Evolutionary conservation across 139 green algal species (phyloP), one percentile per base, ranked within the genome.

Genomic region (Chlamydomonas sp.): DNA sequence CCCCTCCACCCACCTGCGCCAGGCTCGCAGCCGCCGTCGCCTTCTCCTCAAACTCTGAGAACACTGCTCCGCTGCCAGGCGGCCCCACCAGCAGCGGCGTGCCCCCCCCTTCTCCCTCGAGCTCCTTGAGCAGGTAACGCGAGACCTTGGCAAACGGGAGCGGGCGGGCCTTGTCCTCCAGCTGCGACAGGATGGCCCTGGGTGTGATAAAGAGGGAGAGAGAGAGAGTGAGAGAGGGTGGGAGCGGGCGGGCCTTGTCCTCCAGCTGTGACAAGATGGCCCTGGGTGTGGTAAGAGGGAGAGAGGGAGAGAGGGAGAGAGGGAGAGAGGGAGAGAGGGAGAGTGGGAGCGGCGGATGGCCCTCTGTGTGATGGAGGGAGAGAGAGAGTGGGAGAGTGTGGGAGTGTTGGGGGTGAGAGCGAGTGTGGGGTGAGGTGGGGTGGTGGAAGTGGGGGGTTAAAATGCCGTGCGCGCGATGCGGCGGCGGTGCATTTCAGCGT

Each of bases 11-110:
- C 43, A 81, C 84, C 85, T 95, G 89, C 8, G 89, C 90, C 13
- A 95, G 73, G 2, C 80, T 90, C 2, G 90, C 90, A 0, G 87
- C 89, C 0, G 88, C 89, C 0, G 79, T 85, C 8, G 89, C 77
- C 28, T 79, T 33, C 3, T 70, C 31, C 5, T 89, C 78, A 65
- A 96, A 92, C n/a, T 84, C 73, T 1, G 69, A 65, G 73, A 94
- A 96, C 5, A 76, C n/a, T 2, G 72, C 16, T 30, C 16, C 16
- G 24, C 20, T 34, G 50, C 50, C 16, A 61, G 50, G 22, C 16
- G 30, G 8, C 22, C 50, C 50, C 6, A 61, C 20, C 20, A 28
- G 30, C 22, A 24, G 20, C 24, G 8, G 20, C 24, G 20, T 34
- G 20, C 4, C 58, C 6, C 5, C 24, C 8, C 58, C 49, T 20